These are phyloP conservation scores for Pseudocercospora fuligena DNA, from an alignment of 2,329 filamentous ascomycete species.

Conservation along the genomic window DNA sequence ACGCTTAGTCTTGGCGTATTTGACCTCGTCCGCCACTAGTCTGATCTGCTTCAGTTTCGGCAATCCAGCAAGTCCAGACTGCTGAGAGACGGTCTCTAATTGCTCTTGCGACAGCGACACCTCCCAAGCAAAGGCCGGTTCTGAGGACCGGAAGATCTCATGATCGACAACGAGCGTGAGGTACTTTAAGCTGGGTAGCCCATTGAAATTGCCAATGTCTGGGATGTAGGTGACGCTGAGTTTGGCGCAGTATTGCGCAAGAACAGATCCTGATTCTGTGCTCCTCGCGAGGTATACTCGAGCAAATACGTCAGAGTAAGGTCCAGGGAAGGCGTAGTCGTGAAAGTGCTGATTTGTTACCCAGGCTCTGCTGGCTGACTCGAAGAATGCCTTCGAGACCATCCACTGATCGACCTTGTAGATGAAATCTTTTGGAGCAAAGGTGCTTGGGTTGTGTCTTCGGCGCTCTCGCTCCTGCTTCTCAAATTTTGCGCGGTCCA, in stretches of 20 bases:
- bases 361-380: not conserved
- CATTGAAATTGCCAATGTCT: not conserved
- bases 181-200: not conserved
- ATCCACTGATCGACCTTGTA: slow-evolving; percentile 7
- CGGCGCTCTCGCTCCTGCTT: not conserved
- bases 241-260: not conserved
- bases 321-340: not conserved
- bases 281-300: not conserved
- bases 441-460: not conserved
- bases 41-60: not conserved
- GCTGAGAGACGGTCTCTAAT: not conserved
- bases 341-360: not conserved
- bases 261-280: not conserved
- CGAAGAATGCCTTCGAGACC: slow-evolving; percentile 12
- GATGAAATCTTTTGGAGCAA: not conserved
- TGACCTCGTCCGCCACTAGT: not conserved
- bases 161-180: not conserved
- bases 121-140: not conserved
- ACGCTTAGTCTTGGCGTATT: not conserved
- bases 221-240: not conserved
- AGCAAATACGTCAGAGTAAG: not conserved
- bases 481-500: not conserved
- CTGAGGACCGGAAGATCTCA: not conserved
- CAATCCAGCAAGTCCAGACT: not conserved
- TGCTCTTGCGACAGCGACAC: not conserved